These are phyloP conservation scores for Ophiosphaerella herpotricha DNA, from an alignment of 2,329 filamentous ascomycete species.

Conservation along the genomic window DNA sequence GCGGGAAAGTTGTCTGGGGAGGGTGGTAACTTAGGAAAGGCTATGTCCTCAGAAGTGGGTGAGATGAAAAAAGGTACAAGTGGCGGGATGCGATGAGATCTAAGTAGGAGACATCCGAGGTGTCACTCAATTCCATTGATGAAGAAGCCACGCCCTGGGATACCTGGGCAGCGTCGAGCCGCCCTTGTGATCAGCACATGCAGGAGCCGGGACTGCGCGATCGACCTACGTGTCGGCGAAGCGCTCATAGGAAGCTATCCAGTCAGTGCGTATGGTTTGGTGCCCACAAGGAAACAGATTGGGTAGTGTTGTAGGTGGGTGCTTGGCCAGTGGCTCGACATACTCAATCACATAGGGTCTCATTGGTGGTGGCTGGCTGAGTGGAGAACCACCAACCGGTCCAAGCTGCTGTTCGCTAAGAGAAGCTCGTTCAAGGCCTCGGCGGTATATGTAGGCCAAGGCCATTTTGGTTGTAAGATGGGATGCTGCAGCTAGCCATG, in stretches of 20 bases:
- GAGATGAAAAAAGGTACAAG: background rate
- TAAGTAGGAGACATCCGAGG: slow-evolving; percentile 5
- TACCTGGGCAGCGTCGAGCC: slow-evolving; percentile 2
- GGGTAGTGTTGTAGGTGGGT: slow-evolving; percentile 9
- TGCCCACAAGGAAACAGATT: background rate
- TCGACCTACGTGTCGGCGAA: slow-evolving; percentile 21
- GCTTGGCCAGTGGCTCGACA: slow-evolving; percentile 6
- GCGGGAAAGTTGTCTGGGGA: background rate
- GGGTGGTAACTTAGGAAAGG: background rate
- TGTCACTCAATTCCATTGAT: slow-evolving; percentile 9
- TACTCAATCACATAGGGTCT: slow-evolving; percentile 6
- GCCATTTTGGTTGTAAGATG: slow-evolving; percentile 4
- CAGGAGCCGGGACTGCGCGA: slow-evolving; percentile 17
- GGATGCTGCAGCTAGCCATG: slow-evolving; percentile 1
- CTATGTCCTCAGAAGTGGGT: background rate
- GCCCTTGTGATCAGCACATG: slow-evolving; percentile 6
- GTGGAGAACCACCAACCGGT: slow-evolving; percentile 9
- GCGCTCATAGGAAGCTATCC: background rate
- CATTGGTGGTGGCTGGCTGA: slow-evolving; percentile 23
- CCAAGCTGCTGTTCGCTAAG: slow-evolving; percentile 15
- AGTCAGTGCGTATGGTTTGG: background rate
- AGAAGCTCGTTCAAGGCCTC: slow-evolving; percentile 6
- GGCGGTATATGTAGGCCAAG: slow-evolving; percentile 6
- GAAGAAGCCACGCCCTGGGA: slow-evolving; percentile 7
- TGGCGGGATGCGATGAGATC: background rate